Percentiles rank a stretch among this genome's conserved stretches.
Evolutionary conservation across 352 stramenopile species (phyloP).

Genomic region (Lagenidium giganteum): DNA sequence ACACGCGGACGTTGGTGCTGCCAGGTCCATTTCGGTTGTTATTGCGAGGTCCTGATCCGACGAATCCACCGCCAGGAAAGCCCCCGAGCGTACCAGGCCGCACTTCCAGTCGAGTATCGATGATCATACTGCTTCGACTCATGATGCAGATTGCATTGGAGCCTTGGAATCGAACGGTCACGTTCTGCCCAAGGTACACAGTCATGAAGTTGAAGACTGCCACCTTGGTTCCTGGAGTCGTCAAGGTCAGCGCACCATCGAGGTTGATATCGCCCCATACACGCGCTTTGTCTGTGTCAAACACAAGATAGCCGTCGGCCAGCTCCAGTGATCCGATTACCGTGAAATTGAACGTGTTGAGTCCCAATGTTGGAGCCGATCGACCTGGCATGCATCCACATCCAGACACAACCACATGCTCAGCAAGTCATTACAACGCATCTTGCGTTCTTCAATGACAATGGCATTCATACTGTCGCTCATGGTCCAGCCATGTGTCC

Average conservation of each 20-base stretch:
- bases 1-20: conserved; percentile 85
- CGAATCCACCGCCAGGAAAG: conserved; percentile 88
- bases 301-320: conserved; percentile 59
- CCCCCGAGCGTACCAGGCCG: conserved; percentile 89
- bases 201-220: conserved; percentile 96
- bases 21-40: conserved; percentile 95
- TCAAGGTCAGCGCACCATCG: conserved; percentile 55
- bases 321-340: conserved; percentile 80
- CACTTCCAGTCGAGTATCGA: conserved; percentile 84
- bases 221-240: conserved; percentile 78
- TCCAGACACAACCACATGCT: no score
- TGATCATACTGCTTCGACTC: conserved; percentile 86
- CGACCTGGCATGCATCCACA: neutral
- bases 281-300: conserved; percentile 60
- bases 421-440: no score
- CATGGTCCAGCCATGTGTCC: conserved; percentile 71
- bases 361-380: conserved; percentile 29
- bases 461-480: no score
- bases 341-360: conserved; percentile 53
- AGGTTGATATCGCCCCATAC: conserved; percentile 55
- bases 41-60: conserved; percentile 45
- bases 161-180: conserved; percentile 84
- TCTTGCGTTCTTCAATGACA: no score
- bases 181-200: conserved; percentile 82
- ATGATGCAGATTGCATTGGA: conserved; percentile 85